phyloP scores from a whole-genome alignment of 1,139 yeast genomes.

The Candida glucosophila region DNA sequence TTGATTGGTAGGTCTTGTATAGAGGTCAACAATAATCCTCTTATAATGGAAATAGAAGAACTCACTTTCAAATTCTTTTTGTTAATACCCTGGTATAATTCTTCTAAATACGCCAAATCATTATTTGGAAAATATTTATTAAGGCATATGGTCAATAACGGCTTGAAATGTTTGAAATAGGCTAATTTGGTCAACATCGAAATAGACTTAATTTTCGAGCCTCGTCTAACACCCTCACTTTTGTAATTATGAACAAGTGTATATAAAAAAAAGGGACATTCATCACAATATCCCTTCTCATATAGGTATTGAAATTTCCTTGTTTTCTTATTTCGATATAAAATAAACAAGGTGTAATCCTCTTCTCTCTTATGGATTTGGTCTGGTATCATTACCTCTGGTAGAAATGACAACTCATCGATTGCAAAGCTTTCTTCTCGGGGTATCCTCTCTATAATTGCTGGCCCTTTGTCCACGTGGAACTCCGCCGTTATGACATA shows the following conservation, averaged over 20 bases:
- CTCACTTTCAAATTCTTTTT: slow-evolving; percentile 22
- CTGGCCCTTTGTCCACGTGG: slow-evolving; percentile 49
- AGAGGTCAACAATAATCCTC: slow-evolving; percentile 34
- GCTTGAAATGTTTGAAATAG: slow-evolving; percentile 51
- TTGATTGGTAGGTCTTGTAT: slow-evolving; percentile 39
- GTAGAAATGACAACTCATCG: slow-evolving; percentile 27
- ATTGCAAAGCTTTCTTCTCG: slow-evolving; percentile 36
- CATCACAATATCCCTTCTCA: slow-evolving; percentile 23
- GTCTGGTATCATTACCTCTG: slow-evolving; percentile 59
- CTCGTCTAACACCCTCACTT: slow-evolving; percentile 40
- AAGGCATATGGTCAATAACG: slow-evolving; percentile 45
- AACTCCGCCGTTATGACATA: slow-evolving; percentile 49
- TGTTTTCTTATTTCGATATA: slow-evolving; percentile 31
- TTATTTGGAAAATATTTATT: slow-evolving; percentile 34
- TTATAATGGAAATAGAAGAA: slow-evolving; percentile 20
- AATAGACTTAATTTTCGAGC: slow-evolving; percentile 48
- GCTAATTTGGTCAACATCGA: slow-evolving; percentile 44
- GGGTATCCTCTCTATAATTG: slow-evolving; percentile 43
- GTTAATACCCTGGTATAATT: slow-evolving; percentile 26
- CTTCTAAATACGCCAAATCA: slow-evolving; percentile 15
- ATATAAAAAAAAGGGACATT: slow-evolving; percentile 41
- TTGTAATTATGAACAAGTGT: slow-evolving; percentile 48
- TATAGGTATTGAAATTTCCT: slow-evolving; percentile 35
- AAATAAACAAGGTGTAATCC: slow-evolving; percentile 51
- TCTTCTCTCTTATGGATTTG: slow-evolving; percentile 53